These are phyloP conservation scores for Phlebiopsis flavidoalba DNA, from an alignment of 768 basidiomycete species.

Conservation along the genomic window DNA sequence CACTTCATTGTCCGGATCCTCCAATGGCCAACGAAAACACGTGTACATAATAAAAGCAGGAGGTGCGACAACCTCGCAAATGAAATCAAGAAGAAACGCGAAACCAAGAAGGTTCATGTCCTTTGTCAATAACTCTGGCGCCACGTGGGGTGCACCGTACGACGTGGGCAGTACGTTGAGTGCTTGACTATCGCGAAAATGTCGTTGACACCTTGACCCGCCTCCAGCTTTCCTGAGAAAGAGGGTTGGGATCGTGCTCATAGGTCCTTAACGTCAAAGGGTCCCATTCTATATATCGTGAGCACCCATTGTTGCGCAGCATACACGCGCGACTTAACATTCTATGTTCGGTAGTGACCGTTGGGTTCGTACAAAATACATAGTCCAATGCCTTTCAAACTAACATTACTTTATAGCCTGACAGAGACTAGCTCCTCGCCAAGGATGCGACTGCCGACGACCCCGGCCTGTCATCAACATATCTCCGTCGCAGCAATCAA, in stretches of 20 bases:
- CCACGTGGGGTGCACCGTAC: slow-evolving; percentile 72
- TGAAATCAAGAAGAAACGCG: slow-evolving; percentile 64
- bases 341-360: background rate
- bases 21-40: background rate
- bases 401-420: slow-evolving; percentile 25
- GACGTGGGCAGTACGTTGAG: slow-evolving; percentile 35
- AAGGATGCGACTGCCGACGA: slow-evolving; percentile 59
- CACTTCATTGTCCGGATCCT: background rate
- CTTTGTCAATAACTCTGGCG: slow-evolving; percentile 83
- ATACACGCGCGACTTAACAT: background rate
- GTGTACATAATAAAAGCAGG: slow-evolving; percentile 67
- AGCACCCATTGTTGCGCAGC: slow-evolving; percentile 32
- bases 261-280: slow-evolving; percentile 84
- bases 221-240: slow-evolving; percentile 57
- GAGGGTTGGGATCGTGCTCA: slow-evolving; percentile 84
- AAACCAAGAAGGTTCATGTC: slow-evolving; percentile 73
- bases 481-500: slow-evolving; percentile 64
- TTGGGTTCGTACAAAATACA: background rate
- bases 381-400: background rate
- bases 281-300: slow-evolving; percentile 81
- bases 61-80: slow-evolving; percentile 65
- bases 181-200: no score
- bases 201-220: no score
- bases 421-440: slow-evolving; percentile 57
- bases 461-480: slow-evolving; percentile 78